Evolutionary conservation across 768 basidiomycete species (phyloP).

Genomic region (Butyriboletus loyo): DNA sequence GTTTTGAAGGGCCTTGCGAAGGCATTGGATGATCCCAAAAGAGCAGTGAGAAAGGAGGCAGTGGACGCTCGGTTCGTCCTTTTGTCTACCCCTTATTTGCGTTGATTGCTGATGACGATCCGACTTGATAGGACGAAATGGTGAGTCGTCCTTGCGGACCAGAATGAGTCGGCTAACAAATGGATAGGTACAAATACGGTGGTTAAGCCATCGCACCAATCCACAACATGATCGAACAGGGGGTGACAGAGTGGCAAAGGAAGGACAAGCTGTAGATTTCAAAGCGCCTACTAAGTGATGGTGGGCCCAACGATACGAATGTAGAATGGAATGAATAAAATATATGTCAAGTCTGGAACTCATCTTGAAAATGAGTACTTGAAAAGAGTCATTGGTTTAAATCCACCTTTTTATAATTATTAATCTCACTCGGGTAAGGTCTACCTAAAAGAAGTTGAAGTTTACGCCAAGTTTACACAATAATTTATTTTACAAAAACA

Average conservation of each 20-base stretch:
- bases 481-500: no score
- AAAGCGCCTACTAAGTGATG: not conserved
- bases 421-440: no score
- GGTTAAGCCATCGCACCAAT: conserved; percentile 8
- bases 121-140: conserved; percentile 27
- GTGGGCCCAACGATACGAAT: not conserved
- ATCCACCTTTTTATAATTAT: no score
- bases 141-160: conserved; percentile 3
- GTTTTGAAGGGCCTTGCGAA: conserved; percentile 75
- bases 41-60: conserved; percentile 80
- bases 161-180: not conserved
- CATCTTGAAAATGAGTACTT: no score
- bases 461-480: no score
- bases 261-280: not conserved
- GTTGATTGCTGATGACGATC: conserved; percentile 1
- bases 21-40: conserved; percentile 86
- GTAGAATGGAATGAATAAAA: no score
- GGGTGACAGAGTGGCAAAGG: not conserved
- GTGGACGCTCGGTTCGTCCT: conserved; percentile 66
- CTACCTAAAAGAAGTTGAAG: no score
- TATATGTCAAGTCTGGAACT: no score
- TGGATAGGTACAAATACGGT: conserved; percentile 28
- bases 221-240: not conserved
- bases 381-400: no score
- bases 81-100: not conserved